Conservation (phyloP, 331 rosid genomes). For the Quercus lobata region DNA sequence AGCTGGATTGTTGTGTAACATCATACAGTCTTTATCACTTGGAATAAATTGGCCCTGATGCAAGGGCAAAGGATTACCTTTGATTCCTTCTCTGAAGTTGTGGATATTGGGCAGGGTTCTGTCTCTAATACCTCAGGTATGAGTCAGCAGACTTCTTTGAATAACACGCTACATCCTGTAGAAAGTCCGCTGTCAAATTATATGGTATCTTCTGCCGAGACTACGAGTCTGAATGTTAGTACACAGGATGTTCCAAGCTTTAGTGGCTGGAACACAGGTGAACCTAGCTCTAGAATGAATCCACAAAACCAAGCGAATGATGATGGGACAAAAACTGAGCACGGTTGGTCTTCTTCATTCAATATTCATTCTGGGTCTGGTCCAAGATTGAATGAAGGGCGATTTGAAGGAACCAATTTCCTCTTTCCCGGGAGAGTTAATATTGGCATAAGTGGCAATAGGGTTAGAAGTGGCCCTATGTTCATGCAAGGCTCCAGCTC, state of each 20-base stretch:
- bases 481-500: conserved; percentile 59
- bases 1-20: conserved; percentile 7
- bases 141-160: conserved; percentile 52
- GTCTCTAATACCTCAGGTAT: conserved; percentile 47
- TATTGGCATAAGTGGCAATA: conserved; percentile 37
- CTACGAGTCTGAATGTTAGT: conserved; percentile 37
- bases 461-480: conserved; percentile 42
- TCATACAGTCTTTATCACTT: conserved; percentile 16
- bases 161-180: conserved; percentile 43
- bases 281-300: conserved; percentile 50
- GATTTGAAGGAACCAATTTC: conserved; percentile 31
- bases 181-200: conserved; percentile 54
- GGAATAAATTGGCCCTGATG: conserved; percentile 48
- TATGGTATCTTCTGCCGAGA: conserved; percentile 52
- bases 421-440: conserved; percentile 43
- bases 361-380: conserved; percentile 39
- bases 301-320: conserved; percentile 42
- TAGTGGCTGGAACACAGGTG: conserved; percentile 55
- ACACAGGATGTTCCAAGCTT: conserved; percentile 41
- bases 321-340: conserved; percentile 51
- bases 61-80: conserved; percentile 67
- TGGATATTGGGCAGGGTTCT: conserved; percentile 53
- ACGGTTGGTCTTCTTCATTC: conserved; percentile 43
- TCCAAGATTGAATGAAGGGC: conserved; percentile 51
- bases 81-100: conserved; percentile 46